phyloP scores from a whole-genome alignment of 2,329 filamentous ascomycete genomes.

The Zalaria sp. region DNA sequence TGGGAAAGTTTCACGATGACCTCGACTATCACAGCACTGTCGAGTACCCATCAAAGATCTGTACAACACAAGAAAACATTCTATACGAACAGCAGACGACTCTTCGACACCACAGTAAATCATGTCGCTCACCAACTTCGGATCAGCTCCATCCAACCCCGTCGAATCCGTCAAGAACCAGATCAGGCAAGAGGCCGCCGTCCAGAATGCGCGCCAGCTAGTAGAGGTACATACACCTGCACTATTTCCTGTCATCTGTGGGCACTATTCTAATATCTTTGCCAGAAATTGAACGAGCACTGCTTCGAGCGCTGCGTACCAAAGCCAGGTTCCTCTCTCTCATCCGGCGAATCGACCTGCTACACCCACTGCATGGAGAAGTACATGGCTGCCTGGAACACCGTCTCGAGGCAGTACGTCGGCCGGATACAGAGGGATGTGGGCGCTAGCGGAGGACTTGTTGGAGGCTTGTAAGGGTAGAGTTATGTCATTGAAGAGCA shows the following conservation, averaged over 20 bases:
- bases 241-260: background rate
- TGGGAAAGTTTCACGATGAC: background rate
- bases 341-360: slow-evolving; percentile 34
- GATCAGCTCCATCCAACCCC: slow-evolving; percentile 3
- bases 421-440: slow-evolving; percentile 27
- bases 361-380: slow-evolving; percentile 41
- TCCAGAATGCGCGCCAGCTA: slow-evolving; percentile 35
- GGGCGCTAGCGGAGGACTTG: background rate
- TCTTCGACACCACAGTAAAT: background rate
- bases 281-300: slow-evolving; percentile 41
- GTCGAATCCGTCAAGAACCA: slow-evolving; percentile 30
- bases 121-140: slow-evolving; percentile 5
- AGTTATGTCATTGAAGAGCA: no score
- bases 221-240: slow-evolving; percentile 26
- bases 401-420: slow-evolving; percentile 35
- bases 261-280: background rate
- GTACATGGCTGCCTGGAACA: slow-evolving; percentile 40
- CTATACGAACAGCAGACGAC: no score
- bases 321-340: slow-evolving; percentile 35
- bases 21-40: no score
- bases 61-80: no score
- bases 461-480: no score
- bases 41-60: no score
- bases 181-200: slow-evolving; percentile 37
- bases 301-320: slow-evolving; percentile 42